These are phyloP conservation scores for Fusarium fujikuroi DNA, from an alignment of 2,329 filamentous ascomycete species.

Conservation along the genomic window DNA sequence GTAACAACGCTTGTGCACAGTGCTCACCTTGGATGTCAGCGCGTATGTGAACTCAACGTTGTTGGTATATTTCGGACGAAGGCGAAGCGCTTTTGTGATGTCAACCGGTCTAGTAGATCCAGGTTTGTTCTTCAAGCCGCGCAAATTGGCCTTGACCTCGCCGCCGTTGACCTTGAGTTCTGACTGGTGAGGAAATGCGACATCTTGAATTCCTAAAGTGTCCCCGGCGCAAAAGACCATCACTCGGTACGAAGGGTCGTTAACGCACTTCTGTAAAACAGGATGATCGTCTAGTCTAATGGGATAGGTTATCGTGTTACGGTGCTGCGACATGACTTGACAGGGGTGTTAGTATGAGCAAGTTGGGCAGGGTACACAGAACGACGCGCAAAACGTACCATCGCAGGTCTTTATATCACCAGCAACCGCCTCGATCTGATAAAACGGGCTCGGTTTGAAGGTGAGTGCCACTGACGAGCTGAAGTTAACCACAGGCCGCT, in stretches of 20 bases:
- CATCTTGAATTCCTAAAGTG: constrained; percentile 72
- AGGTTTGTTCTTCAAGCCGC: constrained; percentile 94
- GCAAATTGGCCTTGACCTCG: constrained; percentile 91
- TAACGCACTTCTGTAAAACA: constrained; percentile 64
- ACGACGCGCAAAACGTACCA: constrained; percentile 61
- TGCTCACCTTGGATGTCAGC: constrained; percentile 82
- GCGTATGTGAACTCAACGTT: constrained; percentile 89
- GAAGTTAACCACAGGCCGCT: constrained; percentile 27
- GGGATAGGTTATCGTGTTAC: constrained; percentile 59
- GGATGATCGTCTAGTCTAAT: constrained; percentile 63
- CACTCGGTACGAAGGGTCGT: constrained; percentile 72
- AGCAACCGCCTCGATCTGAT: constrained; percentile 73
- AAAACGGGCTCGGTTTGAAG: constrained; percentile 86
- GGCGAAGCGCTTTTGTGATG: constrained; percentile 80
- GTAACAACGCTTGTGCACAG: constrained; percentile 24
- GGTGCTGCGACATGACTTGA: constrained; percentile 65
- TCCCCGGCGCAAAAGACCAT: constrained; percentile 87
- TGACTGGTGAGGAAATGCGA: constrained; percentile 90
- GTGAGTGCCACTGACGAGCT: constrained; percentile 31
- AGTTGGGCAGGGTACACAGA: not conserved
- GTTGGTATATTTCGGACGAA: constrained; percentile 78
- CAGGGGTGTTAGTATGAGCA: constrained; percentile 12
- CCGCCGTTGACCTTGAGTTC: constrained; percentile 91
- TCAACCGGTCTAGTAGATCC: constrained; percentile 94
- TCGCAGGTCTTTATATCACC: constrained; percentile 76